A percentile compares a stretch with the other conserved stretches of the same genome.
These are phyloP conservation scores for Zoysia pacifica DNA, from an alignment of 176 grass and related monocot genomes.

Conservation along the genomic window DNA sequence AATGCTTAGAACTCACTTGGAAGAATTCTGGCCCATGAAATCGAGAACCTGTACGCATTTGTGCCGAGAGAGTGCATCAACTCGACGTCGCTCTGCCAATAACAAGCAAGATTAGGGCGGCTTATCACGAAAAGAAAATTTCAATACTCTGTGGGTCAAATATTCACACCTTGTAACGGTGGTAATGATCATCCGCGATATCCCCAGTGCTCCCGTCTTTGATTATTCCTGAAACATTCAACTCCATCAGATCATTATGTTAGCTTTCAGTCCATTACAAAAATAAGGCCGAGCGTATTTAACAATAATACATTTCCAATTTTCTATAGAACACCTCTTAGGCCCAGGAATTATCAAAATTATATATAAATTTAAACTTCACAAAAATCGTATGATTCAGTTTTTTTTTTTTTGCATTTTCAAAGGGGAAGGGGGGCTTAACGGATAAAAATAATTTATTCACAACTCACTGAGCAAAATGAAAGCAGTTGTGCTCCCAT, in stretches of 20 bases:
- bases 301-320: not conserved
- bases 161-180: constrained; percentile 44
- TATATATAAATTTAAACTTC: no score
- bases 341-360: no score
- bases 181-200: constrained; percentile 71
- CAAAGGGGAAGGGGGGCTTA: no score
- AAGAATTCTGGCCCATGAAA: constrained; percentile 75
- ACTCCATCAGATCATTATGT: no score
- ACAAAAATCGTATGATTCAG: no score
- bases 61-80: constrained; percentile 57
- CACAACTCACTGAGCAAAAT: not conserved
- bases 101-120: not conserved
- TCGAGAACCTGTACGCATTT: constrained; percentile 66
- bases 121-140: not conserved
- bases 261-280: not conserved
- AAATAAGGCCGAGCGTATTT: not conserved
- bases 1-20: constrained; percentile 46
- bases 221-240: constrained; percentile 50
- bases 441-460: no score
- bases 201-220: constrained; percentile 56
- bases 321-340: not conserved
- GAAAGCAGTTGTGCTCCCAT: not conserved
- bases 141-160: no score
- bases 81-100: constrained; percentile 57
- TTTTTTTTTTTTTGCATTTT: no score